These are phyloP conservation scores for Tricholoma matsutake DNA, from an alignment of 768 basidiomycete genomes.

Conservation along the genomic window DNA sequence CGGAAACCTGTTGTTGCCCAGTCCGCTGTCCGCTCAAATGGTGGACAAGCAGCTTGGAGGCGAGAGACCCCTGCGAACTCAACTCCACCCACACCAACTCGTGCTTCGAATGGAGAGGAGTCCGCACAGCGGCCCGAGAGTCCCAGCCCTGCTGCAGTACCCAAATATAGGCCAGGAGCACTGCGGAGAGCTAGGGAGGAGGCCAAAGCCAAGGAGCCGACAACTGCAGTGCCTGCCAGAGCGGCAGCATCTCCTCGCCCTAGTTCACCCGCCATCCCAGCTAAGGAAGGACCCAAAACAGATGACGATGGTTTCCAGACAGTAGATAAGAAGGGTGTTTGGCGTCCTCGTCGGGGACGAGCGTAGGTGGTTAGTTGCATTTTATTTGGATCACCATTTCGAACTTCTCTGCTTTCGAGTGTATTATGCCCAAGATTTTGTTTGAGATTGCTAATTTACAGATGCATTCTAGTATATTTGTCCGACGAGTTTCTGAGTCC, in stretches of 20 bases:
- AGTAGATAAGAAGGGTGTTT: constrained; percentile 38
- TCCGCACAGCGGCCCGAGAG: constrained; percentile 54
- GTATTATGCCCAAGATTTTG: not conserved
- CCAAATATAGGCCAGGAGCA: constrained; percentile 45
- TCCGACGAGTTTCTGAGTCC: constrained; percentile 7
- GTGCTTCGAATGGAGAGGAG: constrained; percentile 22
- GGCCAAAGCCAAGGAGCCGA: constrained; percentile 29
- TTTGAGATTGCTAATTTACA: constrained; percentile 13
- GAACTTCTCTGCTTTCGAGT: not conserved
- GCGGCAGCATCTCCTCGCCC: constrained; percentile 28
- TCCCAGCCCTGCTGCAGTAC: constrained; percentile 41
- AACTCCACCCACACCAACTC: constrained; percentile 25
- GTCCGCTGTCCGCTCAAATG: constrained; percentile 25
- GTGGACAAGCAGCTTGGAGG: constrained; percentile 30
- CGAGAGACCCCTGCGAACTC: constrained; percentile 26
- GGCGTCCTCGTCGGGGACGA: constrained; percentile 27
- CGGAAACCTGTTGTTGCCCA: constrained; percentile 26
- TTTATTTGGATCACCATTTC: not conserved
- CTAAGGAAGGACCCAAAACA: constrained; percentile 42
- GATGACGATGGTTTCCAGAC: constrained; percentile 76
- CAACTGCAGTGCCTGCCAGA: constrained; percentile 12
- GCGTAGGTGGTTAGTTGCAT: constrained; percentile 9
- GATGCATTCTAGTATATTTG: constrained; percentile 15
- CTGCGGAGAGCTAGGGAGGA: constrained; percentile 60
- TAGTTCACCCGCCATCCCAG: constrained; percentile 33